Conservation (phyloP, 2,329 filamentous ascomycete species). For the Talaromyces rugulosus region DNA sequence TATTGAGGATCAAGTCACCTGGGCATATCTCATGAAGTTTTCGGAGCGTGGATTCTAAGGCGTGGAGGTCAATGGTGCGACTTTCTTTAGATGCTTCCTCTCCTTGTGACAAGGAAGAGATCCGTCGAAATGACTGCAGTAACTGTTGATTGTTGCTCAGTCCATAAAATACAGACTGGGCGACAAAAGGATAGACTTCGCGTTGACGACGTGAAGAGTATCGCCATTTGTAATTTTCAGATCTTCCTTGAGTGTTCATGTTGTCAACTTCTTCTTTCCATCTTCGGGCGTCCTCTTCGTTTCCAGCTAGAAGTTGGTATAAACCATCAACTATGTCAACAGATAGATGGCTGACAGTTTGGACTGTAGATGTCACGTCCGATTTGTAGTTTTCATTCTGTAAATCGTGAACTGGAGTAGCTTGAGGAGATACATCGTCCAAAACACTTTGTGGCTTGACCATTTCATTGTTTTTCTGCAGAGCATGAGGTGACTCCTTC, state of each 20-base stretch:
- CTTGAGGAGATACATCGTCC: slow-evolving; percentile 16
- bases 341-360: slow-evolving; percentile 33
- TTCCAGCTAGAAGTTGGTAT: slow-evolving; percentile 31
- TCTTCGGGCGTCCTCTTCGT: slow-evolving; percentile 31
- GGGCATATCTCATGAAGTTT: slow-evolving; percentile 35
- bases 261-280: slow-evolving; percentile 37
- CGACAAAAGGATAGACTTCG: slow-evolving; percentile 36
- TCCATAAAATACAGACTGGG: slow-evolving; percentile 43
- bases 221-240: slow-evolving; percentile 34
- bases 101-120: slow-evolving; percentile 8
- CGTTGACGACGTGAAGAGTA: slow-evolving; percentile 35
- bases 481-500: slow-evolving; percentile 21
- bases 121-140: slow-evolving; percentile 35
- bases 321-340: slow-evolving; percentile 35
- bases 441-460: slow-evolving; percentile 7
- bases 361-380: slow-evolving; percentile 19
- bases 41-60: slow-evolving; percentile 30
- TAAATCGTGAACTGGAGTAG: background rate
- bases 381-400: slow-evolving; percentile 10
- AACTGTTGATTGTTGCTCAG: slow-evolving; percentile 39
- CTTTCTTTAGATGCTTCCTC: slow-evolving; percentile 3
- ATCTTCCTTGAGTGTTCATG: slow-evolving; percentile 32
- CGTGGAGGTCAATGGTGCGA: slow-evolving; percentile 24
- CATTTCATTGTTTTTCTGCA: slow-evolving; percentile 12
- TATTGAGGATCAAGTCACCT: slow-evolving; percentile 38